Evolutionary conservation across 139 green algal species (phyloP), one percentile per base, ranked within the genome.

Genomic region (Edaphochlamys debaryana): DNA sequence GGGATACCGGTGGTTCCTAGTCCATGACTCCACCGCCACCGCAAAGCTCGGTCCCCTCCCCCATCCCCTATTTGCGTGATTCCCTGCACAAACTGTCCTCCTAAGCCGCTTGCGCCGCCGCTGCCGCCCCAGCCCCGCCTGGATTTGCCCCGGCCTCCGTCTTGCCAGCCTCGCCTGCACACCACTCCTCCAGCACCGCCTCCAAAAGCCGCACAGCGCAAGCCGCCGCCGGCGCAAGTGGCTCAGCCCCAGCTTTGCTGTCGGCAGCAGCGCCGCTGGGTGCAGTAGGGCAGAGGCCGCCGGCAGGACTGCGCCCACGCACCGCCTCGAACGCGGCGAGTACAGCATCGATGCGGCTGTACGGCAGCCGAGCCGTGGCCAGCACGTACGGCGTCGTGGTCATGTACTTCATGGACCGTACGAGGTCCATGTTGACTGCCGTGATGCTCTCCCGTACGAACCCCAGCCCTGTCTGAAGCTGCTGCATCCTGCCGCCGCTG

Each of bases 341-440:
- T 13, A 67, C 45, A n/a, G n/a, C 76, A 34, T 82, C 76, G 11
- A 67, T 38, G 3, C 42, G 25, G 3, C 4, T n/a, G 76, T 82
- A 82, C 63, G 76, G 76, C 76, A 82, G 34, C 32, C 19, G 19
- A 25, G 62, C 52, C 2, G 8, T 30, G 3, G 76, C 76, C 19
- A 73, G n/a, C 7, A 82, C 25, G 32, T 74, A 82, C 62, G 76
- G 76, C 63, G 45, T 67, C 1, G 76, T 82, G 7, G 76, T 82
- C 42, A 82, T 74, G 60, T 73, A 73, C 62, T 40, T 34, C 63
- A 82, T 82, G 15, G 76, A 82, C 4, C 45, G 42, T 3, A 82
- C 34, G 2, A 82, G 42, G 22, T 82, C 76, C n/a, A 82, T 30
- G 42, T 73, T 38, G 9, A 73, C 76, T 15, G 63, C 23, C 22